Evolutionary conservation across 2,329 filamentous ascomycete genomes (phyloP).

Genomic region (Scortechinia acanthostroma): DNA sequence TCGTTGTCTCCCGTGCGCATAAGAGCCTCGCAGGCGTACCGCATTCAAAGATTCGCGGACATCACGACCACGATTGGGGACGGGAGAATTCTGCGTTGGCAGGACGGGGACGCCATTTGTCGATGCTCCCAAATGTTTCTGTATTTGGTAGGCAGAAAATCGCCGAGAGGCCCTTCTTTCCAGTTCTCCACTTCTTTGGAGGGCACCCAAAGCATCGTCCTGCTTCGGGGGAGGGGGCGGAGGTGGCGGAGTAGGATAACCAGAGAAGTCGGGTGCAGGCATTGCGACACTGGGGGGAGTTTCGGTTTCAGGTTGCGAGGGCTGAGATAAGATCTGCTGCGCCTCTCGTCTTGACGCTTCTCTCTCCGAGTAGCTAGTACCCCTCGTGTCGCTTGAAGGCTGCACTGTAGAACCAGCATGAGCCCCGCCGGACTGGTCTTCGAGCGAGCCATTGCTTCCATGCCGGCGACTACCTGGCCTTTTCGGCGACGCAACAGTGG

Average conservation of each 20-base stretch:
- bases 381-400: neutral
- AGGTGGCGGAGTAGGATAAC: constrained; percentile 66
- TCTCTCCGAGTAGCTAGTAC: constrained; percentile 16
- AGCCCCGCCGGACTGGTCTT: neutral
- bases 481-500: constrained; percentile 16
- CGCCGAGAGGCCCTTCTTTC: constrained; percentile 86
- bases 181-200: constrained; percentile 86
- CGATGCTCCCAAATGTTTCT: constrained; percentile 79
- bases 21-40: constrained; percentile 43
- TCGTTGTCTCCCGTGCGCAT: neutral
- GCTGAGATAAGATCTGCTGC: constrained; percentile 68
- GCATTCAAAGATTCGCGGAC: constrained; percentile 76
- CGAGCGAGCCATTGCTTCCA: constrained; percentile 18
- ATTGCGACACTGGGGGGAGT: constrained; percentile 33
- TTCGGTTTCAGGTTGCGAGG: constrained; percentile 51
- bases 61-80: constrained; percentile 77
- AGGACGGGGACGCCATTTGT: constrained; percentile 80
- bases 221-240: constrained; percentile 76
- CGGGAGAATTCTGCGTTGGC: constrained; percentile 72
- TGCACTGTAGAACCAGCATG: neutral
- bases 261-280: constrained; percentile 40
- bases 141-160: constrained; percentile 95
- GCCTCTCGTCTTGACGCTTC: constrained; percentile 74
- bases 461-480: constrained; percentile 36
- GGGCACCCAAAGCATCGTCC: constrained; percentile 80